phyloP scores from a whole-genome alignment of 768 basidiomycete species.

The Pleurotus giganteus region DNA sequence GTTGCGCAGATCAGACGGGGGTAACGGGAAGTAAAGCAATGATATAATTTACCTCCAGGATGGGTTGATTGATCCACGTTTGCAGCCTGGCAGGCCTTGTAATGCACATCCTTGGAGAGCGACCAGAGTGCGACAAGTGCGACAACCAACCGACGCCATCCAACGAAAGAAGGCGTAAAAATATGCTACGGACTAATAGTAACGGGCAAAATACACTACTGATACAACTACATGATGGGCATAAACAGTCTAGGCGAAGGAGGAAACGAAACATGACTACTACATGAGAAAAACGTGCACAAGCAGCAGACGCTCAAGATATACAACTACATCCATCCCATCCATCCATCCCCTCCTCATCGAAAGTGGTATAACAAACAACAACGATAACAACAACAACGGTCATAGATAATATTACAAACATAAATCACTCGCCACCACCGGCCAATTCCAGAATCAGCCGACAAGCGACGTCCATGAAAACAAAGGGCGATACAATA shows the following conservation, averaged over 20 bases:
- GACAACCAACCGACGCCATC: no score
- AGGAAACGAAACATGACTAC: neutral
- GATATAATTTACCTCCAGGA: no score
- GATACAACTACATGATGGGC: neutral
- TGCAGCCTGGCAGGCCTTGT: no score
- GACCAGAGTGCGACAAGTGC: no score
- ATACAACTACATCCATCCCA: neutral
- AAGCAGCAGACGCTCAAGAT: no score
- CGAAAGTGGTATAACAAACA: neutral
- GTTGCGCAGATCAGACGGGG: no score
- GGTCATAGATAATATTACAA: neutral
- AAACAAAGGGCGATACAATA: conserved; percentile 85
- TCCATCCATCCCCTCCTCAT: neutral
- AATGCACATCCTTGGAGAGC: no score
- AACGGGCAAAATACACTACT: conserved; percentile 2
- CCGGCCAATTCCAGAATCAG: conserved; percentile 94
- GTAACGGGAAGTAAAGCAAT: no score
- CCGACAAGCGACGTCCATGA: conserved; percentile 93
- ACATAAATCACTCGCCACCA: conserved; percentile 28
- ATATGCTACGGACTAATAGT: no score
- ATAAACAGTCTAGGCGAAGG: neutral
- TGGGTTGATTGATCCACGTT: no score
- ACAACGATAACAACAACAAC: neutral
- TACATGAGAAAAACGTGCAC: no score
- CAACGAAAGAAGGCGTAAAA: no score